Conservation (phyloP, 352 stramenopile species). For the Pythium myriotylum region DNA sequence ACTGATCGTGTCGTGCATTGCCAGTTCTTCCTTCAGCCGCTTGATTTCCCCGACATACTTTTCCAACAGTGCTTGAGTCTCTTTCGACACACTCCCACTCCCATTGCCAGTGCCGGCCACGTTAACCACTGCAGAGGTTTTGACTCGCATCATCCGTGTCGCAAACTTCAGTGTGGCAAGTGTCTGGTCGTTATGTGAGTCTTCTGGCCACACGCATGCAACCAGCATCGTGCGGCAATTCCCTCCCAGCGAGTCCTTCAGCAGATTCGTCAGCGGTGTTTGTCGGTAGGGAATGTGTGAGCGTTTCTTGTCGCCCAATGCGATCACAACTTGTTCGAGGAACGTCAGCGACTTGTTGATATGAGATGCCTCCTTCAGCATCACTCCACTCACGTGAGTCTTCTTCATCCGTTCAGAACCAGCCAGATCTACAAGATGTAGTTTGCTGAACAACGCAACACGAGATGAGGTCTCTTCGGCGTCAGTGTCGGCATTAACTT, state of each 20-base stretch:
- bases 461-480: conserved; percentile 9
- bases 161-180: conserved; percentile 93
- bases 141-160: conserved; percentile 85
- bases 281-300: conserved; percentile 93
- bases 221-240: conserved; percentile 86
- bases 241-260: conserved; percentile 88
- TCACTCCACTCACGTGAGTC: conserved; percentile 55
- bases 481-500: conserved; percentile 17
- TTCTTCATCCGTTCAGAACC: conserved; percentile 93
- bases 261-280: conserved; percentile 92
- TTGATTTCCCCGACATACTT: conserved; percentile 53
- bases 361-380: conserved; percentile 54
- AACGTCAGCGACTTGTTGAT: conserved; percentile 79
- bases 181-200: conserved; percentile 83
- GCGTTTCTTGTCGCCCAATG: conserved; percentile 87
- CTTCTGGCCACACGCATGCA: conserved; percentile 78
- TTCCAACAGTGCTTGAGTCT: conserved; percentile 29
- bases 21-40: conserved; percentile 56
- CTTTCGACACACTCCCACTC: conserved; percentile 16
- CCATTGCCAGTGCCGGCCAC: conserved; percentile 23
- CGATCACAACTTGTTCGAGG: conserved; percentile 88
- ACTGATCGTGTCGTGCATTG: conserved; percentile 63
- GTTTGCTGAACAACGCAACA: conserved; percentile 76
- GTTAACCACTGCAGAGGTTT: conserved; percentile 78
- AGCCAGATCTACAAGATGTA: conserved; percentile 93